These are phyloP conservation scores for Ophiobolus disseminans DNA, from an alignment of 2,329 filamentous ascomycete species.

Conservation along the genomic window DNA sequence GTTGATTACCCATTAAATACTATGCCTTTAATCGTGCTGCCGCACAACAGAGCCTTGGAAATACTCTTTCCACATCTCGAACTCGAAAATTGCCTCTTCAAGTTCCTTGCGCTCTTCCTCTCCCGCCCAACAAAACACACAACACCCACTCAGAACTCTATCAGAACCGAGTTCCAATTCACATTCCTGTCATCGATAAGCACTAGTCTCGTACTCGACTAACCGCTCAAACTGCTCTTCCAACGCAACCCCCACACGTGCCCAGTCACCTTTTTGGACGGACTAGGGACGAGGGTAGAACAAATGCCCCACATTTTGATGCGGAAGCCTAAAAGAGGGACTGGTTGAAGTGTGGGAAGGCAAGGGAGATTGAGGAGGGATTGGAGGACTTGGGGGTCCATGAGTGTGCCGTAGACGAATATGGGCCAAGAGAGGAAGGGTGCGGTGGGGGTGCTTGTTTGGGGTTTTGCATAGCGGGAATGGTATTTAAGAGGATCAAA, in stretches of 20 bases:
- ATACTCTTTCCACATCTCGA: background rate
- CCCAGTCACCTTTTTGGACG: constrained; percentile 14
- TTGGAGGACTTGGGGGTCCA: constrained; percentile 41
- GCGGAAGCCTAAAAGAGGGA: constrained; percentile 31
- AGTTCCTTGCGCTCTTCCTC: background rate
- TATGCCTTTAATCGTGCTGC: too few relatives aligned
- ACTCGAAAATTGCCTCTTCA: background rate
- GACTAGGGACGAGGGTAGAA: constrained; percentile 28
- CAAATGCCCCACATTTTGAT: constrained; percentile 46
- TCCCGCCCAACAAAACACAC: background rate
- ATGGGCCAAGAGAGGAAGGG: constrained; percentile 33
- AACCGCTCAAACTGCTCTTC: background rate
- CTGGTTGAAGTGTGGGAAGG: constrained; percentile 24
- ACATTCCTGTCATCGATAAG: background rate
- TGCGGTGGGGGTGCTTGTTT: constrained; percentile 7
- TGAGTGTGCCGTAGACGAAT: constrained; percentile 45
- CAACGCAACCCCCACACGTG: constrained; percentile 17
- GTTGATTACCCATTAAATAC: too few relatives aligned
- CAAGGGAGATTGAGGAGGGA: constrained; percentile 33
- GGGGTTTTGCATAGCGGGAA: too few relatives aligned
- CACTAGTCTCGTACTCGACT: background rate
- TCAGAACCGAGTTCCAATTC: background rate
- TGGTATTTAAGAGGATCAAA: too few relatives aligned
- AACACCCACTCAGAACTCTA: background rate
- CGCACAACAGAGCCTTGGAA: background rate